Percentiles rank a stretch among this genome's conserved stretches.
Conservation (phyloP, 2,329 filamentous ascomycete species). For the Sporothrix humicola region DNA sequence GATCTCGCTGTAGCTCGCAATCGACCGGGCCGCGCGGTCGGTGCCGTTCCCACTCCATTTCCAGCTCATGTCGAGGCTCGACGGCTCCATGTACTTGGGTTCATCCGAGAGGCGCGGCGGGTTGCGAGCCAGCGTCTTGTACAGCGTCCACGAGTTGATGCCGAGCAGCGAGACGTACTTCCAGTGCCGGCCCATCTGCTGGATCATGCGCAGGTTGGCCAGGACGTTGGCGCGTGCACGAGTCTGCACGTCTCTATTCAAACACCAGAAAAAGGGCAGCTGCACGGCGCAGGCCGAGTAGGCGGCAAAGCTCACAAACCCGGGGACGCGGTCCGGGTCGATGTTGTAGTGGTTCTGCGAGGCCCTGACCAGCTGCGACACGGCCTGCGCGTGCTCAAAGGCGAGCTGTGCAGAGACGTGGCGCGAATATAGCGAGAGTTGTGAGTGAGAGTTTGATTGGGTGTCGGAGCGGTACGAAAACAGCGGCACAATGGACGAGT, state of each 20-base stretch:
- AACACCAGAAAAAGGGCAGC: conserved; percentile 10
- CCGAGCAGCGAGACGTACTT: conserved; percentile 14
- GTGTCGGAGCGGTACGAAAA: conserved; percentile 14
- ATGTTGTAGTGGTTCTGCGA: conserved; percentile 1
- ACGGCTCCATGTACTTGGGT: conserved; percentile 4
- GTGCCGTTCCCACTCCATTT: neutral
- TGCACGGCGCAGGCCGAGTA: conserved; percentile 13
- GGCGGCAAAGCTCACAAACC: conserved; percentile 1
- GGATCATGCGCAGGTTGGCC: conserved; percentile 10
- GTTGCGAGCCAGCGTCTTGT: conserved; percentile 1
- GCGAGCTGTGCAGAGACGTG: conserved; percentile 12
- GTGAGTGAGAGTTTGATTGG: neutral
- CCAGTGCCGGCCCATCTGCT: conserved; percentile 17
- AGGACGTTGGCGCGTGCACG: conserved; percentile 7
- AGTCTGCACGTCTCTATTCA: neutral
- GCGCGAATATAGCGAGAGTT: conserved; percentile 4
- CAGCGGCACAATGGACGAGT: conserved; percentile 10
- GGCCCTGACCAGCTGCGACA: neutral
- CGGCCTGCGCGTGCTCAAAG: conserved; percentile 18
- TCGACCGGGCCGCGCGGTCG: conserved; percentile 12
- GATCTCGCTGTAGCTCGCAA: conserved; percentile 15
- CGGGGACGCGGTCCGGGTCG: conserved; percentile 6
- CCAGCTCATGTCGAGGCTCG: neutral
- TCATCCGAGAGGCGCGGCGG: conserved; percentile 1
- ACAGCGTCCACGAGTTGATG: conserved; percentile 16